These are phyloP conservation scores for Salvia splendens DNA, from an alignment of 257 asterid species.

Conservation along the genomic window DNA sequence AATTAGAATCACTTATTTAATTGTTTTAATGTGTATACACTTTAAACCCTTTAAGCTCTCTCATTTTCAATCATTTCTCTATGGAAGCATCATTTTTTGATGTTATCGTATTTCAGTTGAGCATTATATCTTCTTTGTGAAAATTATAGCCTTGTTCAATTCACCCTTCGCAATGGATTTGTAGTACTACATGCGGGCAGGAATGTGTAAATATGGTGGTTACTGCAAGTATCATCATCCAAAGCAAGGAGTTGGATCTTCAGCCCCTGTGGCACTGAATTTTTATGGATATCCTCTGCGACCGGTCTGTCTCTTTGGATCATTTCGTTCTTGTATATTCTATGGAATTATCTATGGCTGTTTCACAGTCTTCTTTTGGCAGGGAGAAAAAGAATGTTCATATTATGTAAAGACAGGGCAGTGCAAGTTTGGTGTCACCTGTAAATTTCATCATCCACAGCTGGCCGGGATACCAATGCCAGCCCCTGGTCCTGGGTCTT, in stretches of 20 bases:
- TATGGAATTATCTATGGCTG: conserved; percentile 24
- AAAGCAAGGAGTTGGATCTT: conserved; percentile 73
- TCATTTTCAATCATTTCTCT: background rate
- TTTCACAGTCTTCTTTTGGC: conserved; percentile 39
- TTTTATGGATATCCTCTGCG: conserved; percentile 83
- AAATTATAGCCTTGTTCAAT: conserved; percentile 14
- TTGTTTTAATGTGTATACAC: background rate
- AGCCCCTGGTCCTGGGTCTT: conserved; percentile 53
- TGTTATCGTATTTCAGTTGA: conserved; percentile 20
- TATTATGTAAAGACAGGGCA: conserved; percentile 84
- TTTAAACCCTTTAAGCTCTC: background rate
- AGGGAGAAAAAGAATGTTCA: conserved; percentile 96
- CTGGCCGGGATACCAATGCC: conserved; percentile 67
- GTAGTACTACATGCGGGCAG: conserved; percentile 90
- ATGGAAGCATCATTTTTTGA: conserved; percentile 5
- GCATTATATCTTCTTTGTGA: background rate
- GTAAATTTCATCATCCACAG: conserved; percentile 97
- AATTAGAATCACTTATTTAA: background rate
- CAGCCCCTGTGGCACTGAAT: conserved; percentile 58
- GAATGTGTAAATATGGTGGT: conserved; percentile 87
- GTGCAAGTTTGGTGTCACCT: conserved; percentile 89
- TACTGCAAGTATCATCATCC: conserved; percentile 99
- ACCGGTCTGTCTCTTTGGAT: conserved; percentile 54
- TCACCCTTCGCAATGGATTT: conserved; percentile 39
- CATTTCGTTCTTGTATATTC: conserved; percentile 21